Conservation (phyloP, 2,329 filamentous ascomycete species). For the Passalora sequoiae region DNA sequence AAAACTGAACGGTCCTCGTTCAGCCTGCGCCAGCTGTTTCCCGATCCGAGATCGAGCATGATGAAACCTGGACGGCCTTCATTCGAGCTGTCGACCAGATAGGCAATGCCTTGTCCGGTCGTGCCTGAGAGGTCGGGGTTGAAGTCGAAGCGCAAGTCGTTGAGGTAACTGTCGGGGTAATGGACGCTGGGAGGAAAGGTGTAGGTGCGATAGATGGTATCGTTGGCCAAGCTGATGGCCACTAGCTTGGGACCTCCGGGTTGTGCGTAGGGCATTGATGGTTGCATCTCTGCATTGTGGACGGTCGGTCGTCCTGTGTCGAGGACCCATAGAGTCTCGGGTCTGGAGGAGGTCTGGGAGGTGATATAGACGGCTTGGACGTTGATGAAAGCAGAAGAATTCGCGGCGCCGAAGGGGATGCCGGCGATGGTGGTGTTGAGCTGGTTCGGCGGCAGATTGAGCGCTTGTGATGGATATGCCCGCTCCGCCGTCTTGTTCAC, state of each 20-base stretch:
- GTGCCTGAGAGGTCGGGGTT: conserved; percentile 36
- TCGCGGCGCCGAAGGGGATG: conserved; percentile 43
- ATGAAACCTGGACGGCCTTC: conserved; percentile 46
- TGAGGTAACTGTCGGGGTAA: conserved; percentile 45
- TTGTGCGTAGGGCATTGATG: conserved; percentile 42
- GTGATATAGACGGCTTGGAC: conserved; percentile 46
- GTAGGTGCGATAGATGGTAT: conserved; percentile 39
- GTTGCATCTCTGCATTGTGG: conserved; percentile 34
- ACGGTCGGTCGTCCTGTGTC: conserved; percentile 45
- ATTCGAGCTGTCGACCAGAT: conserved; percentile 44
- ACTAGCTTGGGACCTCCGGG: conserved; percentile 45
- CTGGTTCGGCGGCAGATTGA: conserved; percentile 34
- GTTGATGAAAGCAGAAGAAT: conserved; percentile 39
- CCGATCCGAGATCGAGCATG: conserved; percentile 42
- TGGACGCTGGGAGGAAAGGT: conserved; percentile 42
- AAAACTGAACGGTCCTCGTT: conserved; percentile 32
- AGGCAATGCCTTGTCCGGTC: conserved; percentile 41
- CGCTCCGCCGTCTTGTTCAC: conserved; percentile 45
- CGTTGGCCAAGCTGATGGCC: conserved; percentile 39
- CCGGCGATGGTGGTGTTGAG: conserved; percentile 40
- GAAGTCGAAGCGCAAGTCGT: conserved; percentile 46
- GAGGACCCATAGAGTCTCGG: conserved; percentile 44
- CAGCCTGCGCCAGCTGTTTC: conserved; percentile 40
- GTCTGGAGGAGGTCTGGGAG: conserved; percentile 31
- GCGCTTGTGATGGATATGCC: conserved; percentile 41